A percentile compares a stretch with the other conserved stretches of the same genome.
Evolutionary conservation across 1,284 basidiomycete genomes (phyloP).

Genomic region (Microbotryum violaceum): DNA sequence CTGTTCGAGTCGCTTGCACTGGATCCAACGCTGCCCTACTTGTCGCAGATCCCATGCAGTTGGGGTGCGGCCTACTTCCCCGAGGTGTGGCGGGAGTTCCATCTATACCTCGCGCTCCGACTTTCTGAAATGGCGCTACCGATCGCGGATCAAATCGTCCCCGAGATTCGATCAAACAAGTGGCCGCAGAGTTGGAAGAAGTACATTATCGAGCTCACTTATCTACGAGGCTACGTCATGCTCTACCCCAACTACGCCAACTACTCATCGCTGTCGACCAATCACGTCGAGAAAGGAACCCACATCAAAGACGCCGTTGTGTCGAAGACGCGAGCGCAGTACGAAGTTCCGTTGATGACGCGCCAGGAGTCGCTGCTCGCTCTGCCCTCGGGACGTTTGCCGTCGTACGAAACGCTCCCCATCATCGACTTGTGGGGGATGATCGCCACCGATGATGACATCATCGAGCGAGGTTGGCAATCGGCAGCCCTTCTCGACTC

Average conservation of each 20-base stretch:
- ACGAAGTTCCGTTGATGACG: slow-evolving; percentile 60
- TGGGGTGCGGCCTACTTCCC: slow-evolving; percentile 88
- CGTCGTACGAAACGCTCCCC: slow-evolving; percentile 52
- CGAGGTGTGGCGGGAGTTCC: slow-evolving; percentile 73
- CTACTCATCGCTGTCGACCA: slow-evolving; percentile 67
- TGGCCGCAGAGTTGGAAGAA: slow-evolving; percentile 78
- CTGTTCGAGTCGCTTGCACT: slow-evolving; percentile 50
- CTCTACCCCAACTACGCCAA: slow-evolving; percentile 69
- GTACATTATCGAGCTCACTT: slow-evolving; percentile 74
- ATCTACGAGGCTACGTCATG: slow-evolving; percentile 71
- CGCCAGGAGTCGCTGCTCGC: slow-evolving; percentile 42
- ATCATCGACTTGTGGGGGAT: slow-evolving; percentile 61
- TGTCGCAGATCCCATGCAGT: slow-evolving; percentile 74
- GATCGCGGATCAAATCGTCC: slow-evolving; percentile 52
- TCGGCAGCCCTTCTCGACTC: slow-evolving; percentile 25
- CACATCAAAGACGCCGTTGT: slow-evolving; percentile 52
- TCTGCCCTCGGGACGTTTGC: slow-evolving; percentile 52
- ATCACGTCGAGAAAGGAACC: slow-evolving; percentile 70
- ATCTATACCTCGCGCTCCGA: slow-evolving; percentile 61
- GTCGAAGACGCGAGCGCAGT: slow-evolving; percentile 53
- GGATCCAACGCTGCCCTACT: slow-evolving; percentile 55
- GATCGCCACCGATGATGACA: slow-evolving; percentile 46
- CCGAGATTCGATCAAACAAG: slow-evolving; percentile 62
- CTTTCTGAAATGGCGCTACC: slow-evolving; percentile 48
- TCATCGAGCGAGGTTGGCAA: slow-evolving; percentile 44